These are phyloP conservation scores for Protomyces lactucae-debilis DNA, from an alignment of 1,139 yeast genomes.

Conservation along the genomic window DNA sequence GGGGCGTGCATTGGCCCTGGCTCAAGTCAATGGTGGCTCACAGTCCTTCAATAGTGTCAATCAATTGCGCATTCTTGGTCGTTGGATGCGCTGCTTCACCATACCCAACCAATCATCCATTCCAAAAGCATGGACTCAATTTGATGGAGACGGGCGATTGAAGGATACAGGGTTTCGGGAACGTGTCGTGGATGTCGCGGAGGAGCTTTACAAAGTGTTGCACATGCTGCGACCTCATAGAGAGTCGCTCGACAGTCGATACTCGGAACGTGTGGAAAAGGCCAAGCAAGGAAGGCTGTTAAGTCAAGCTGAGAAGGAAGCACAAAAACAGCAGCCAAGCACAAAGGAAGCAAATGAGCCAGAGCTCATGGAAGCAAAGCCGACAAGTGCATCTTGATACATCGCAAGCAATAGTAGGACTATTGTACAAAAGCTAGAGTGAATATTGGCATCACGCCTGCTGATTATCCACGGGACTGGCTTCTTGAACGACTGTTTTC, in stretches of 20 bases:
- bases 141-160: conserved; percentile 16
- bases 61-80: conserved; percentile 27
- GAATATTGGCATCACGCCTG: no score
- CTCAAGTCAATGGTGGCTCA: conserved; percentile 29
- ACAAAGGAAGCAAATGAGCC: not conserved
- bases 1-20: conserved; percentile 28
- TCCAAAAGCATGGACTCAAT: conserved; percentile 28
- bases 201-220: conserved; percentile 20
- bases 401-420: no score
- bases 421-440: no score
- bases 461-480: no score
- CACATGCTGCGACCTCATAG: conserved; percentile 19
- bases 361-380: not conserved
- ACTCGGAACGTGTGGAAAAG: conserved; percentile 23
- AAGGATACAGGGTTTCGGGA: conserved; percentile 27
- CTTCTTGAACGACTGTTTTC: not conserved
- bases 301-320: conserved; percentile 26
- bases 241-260: conserved; percentile 20
- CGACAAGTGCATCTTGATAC: not conserved
- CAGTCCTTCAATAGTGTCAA: conserved; percentile 28
- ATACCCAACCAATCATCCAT: conserved; percentile 28
- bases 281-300: conserved; percentile 19
- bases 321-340: conserved; percentile 1
- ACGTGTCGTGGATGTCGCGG: conserved; percentile 28
- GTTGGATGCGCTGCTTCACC: conserved; percentile 30